Percentiles rank a stretch among this genome's conserved stretches.
Conservation (phyloP, 257 asterid genomes). For the Ehretia macrophylla region DNA sequence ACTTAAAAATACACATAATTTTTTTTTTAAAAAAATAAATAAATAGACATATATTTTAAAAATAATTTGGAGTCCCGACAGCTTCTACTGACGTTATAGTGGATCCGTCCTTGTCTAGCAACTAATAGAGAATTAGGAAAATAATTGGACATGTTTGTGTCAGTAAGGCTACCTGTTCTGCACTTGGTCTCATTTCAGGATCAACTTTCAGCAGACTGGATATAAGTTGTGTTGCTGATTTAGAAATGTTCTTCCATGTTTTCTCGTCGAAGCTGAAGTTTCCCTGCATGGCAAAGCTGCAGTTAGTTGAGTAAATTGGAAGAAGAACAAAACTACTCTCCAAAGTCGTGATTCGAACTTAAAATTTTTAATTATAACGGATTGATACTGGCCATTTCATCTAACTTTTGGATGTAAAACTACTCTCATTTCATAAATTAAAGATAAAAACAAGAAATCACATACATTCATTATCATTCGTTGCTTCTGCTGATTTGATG, state of each 20-base stretch:
- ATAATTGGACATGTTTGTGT: too few relatives aligned
- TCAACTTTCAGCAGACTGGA: slow-evolving; percentile 64
- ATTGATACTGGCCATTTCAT: too few relatives aligned
- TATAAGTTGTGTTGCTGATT: slow-evolving; percentile 67
- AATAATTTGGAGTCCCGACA: too few relatives aligned
- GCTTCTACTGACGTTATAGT: too few relatives aligned
- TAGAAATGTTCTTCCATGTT: slow-evolving; percentile 83
- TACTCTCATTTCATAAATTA: neutral
- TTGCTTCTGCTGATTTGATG: slow-evolving; percentile 65
- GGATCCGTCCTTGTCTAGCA: neutral
- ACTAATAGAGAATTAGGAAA: too few relatives aligned
- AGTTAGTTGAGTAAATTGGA: neutral
- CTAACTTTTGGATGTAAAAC: too few relatives aligned
- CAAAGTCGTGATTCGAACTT: too few relatives aligned
- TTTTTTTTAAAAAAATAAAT: too few relatives aligned
- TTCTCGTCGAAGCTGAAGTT: slow-evolving; percentile 75
- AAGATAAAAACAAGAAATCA: neutral
- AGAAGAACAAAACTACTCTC: neutral
- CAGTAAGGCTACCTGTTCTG: slow-evolving; percentile 44
- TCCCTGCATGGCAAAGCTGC: slow-evolving; percentile 39
- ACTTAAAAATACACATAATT: too few relatives aligned
- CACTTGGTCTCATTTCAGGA: slow-evolving; percentile 66
- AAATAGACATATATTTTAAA: too few relatives aligned
- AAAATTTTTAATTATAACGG: too few relatives aligned
- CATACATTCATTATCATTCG: slow-evolving; percentile 66